These are phyloP conservation scores for Porpolomopsis calyptriformis DNA, from an alignment of 768 basidiomycete species.

Conservation along the genomic window DNA sequence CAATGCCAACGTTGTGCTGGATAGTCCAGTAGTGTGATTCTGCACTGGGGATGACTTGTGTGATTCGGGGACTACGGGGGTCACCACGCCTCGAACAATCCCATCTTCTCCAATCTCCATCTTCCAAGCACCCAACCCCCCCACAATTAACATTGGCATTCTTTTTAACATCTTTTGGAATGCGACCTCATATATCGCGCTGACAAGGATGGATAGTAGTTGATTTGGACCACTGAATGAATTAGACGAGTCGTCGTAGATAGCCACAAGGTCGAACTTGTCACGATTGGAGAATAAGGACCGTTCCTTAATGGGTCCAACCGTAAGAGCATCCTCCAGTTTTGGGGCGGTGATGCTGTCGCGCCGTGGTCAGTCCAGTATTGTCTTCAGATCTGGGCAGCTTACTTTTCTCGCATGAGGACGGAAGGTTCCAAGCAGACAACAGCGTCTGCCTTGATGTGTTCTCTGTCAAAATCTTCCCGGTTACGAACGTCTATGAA, in stretches of 20 bases:
- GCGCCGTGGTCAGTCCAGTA: background rate
- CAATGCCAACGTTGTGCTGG: background rate
- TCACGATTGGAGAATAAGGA: slow-evolving; percentile 75
- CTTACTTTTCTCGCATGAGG: slow-evolving; percentile 57
- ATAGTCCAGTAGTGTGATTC: background rate
- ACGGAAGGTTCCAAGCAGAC: slow-evolving; percentile 83
- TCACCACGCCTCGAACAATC: background rate
- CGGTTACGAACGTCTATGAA: slow-evolving; percentile 77
- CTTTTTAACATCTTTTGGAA: slow-evolving; percentile 63
- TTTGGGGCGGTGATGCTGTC: slow-evolving; percentile 51
- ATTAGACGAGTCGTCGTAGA: slow-evolving; percentile 67
- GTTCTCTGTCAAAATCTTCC: slow-evolving; percentile 64
- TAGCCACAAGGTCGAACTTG: slow-evolving; percentile 77
- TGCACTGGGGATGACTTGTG: background rate
- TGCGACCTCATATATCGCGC: slow-evolving; percentile 62
- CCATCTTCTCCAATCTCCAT: slow-evolving; percentile 36
- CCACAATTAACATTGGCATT: slow-evolving; percentile 73
- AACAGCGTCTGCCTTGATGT: slow-evolving; percentile 55
- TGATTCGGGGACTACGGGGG: background rate
- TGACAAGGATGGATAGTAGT: slow-evolving; percentile 49
- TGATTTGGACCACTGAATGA: slow-evolving; percentile 27
- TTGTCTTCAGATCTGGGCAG: slow-evolving; percentile 8
- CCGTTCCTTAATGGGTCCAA: slow-evolving; percentile 61
- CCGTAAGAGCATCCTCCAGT: slow-evolving; percentile 65
- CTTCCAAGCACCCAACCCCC: slow-evolving; percentile 80